Percentiles rank a stretch among this genome's conserved stretches.
Conservation (phyloP, 306 rosid species). For the Cucurbita moschata region DNA sequence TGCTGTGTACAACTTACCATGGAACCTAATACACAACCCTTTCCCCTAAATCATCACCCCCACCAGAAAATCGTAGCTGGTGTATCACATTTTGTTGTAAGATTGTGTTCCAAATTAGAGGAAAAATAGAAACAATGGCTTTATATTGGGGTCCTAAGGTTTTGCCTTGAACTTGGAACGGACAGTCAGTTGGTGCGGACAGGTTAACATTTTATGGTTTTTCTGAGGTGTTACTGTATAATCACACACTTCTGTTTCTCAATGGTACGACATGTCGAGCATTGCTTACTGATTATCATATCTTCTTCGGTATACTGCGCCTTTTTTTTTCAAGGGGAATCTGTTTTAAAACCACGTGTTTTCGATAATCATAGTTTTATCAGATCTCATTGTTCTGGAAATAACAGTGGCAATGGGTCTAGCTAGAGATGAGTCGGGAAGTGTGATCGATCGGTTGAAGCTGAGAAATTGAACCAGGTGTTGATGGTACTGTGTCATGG, state of each 20-base stretch:
- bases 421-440: slow-evolving; percentile 63
- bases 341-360: background rate
- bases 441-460: slow-evolving; percentile 50
- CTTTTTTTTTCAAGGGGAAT: background rate
- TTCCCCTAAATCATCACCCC: background rate
- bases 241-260: background rate
- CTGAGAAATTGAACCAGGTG: slow-evolving; percentile 36
- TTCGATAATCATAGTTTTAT: background rate
- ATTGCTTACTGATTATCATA: background rate
- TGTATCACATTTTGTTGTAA: background rate
- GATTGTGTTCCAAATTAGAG: background rate
- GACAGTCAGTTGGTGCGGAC: background rate
- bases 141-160: background rate
- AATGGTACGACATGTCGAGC: background rate
- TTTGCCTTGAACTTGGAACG: background rate
- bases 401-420: slow-evolving; percentile 15
- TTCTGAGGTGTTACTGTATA: background rate
- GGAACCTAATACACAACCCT: background rate
- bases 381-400: slow-evolving; percentile 35
- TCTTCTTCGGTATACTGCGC: background rate
- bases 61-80: background rate
- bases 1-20: background rate
- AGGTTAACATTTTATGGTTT: background rate
- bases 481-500: slow-evolving; percentile 50
- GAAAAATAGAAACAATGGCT: background rate